These are phyloP conservation scores for Pichia sporocuriosa DNA, from an alignment of 805 yeast genomes.

Conservation along the genomic window DNA sequence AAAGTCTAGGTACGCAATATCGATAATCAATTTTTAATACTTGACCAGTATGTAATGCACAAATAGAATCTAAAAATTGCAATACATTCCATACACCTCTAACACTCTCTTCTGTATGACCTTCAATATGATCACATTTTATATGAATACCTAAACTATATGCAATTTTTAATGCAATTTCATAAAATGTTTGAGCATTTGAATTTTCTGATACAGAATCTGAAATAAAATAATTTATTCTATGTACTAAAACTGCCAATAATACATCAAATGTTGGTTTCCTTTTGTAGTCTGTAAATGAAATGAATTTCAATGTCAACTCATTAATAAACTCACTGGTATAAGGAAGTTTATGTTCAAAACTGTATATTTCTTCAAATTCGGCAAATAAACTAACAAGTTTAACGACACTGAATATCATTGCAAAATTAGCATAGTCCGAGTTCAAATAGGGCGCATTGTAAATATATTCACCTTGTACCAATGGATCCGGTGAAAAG, in stretches of 20 bases:
- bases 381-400: conserved; percentile 9
- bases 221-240: conserved; percentile 6
- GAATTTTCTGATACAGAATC: conserved; percentile 18
- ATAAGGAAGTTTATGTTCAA: conserved; percentile 2
- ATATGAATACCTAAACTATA: conserved; percentile 20
- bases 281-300: conserved; percentile 3
- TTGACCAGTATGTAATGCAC: conserved; percentile 16
- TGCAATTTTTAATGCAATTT: conserved; percentile 12
- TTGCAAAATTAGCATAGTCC: conserved; percentile 15
- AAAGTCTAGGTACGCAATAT: conserved; percentile 10
- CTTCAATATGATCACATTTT: conserved; percentile 9
- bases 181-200: conserved; percentile 11
- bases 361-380: not conserved
- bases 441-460: conserved; percentile 9
- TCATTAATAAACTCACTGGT: not conserved
- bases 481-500: too few species aligned
- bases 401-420: conserved; percentile 15
- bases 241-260: conserved; percentile 12
- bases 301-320: not conserved
- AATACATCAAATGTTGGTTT: conserved; percentile 17
- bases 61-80: conserved; percentile 16
- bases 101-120: conserved; percentile 3
- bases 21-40: conserved; percentile 20
- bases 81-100: conserved; percentile 15
- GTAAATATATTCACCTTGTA: conserved; percentile 9